phyloP scores from a whole-genome alignment of 2,329 filamentous ascomycete genomes.

The Orbilia javanica region DNA sequence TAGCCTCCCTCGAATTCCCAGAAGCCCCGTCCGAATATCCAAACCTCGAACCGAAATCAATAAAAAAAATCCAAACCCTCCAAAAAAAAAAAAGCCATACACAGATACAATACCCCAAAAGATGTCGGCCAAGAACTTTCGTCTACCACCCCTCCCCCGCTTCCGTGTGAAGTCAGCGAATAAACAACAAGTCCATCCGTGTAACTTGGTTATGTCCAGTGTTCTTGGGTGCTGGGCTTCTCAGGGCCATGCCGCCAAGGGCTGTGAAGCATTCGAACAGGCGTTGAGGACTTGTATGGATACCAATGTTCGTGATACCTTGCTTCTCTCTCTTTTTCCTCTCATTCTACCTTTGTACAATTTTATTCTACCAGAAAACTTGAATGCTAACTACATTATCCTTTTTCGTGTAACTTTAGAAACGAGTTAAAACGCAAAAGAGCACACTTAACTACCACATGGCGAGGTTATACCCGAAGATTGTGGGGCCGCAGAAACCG shows the following conservation, averaged over 20 bases:
- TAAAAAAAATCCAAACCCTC: not conserved
- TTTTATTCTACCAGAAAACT: not conserved
- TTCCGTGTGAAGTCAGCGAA: slow-evolving; percentile 76
- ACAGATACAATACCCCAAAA: not conserved
- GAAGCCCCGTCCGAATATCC: not conserved
- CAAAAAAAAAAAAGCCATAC: not conserved
- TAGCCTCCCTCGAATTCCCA: slow-evolving; percentile 18
- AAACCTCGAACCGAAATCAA: not conserved
- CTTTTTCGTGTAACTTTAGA: slow-evolving; percentile 4
- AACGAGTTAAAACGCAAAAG: slow-evolving; percentile 68
- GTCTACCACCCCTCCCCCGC: slow-evolving; percentile 73
- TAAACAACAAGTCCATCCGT: slow-evolving; percentile 74
- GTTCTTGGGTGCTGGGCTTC: slow-evolving; percentile 71
- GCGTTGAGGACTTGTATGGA: slow-evolving; percentile 82
- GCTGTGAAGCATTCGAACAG: slow-evolving; percentile 73
- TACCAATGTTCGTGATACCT: slow-evolving; percentile 72
- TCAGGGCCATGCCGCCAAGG: slow-evolving; percentile 68
- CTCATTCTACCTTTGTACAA: too few species aligned
- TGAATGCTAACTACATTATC: not conserved
- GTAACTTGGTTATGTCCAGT: slow-evolving; percentile 75
- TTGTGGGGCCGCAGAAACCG: slow-evolving; percentile 77
- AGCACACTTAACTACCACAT: slow-evolving; percentile 94
- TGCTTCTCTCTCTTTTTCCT: not conserved
- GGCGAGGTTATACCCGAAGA: slow-evolving; percentile 78
- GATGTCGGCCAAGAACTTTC: slow-evolving; percentile 62